Evolutionary conservation across 208 protist genomes (phyloP).

Genomic region (Leishmania tropica): DNA sequence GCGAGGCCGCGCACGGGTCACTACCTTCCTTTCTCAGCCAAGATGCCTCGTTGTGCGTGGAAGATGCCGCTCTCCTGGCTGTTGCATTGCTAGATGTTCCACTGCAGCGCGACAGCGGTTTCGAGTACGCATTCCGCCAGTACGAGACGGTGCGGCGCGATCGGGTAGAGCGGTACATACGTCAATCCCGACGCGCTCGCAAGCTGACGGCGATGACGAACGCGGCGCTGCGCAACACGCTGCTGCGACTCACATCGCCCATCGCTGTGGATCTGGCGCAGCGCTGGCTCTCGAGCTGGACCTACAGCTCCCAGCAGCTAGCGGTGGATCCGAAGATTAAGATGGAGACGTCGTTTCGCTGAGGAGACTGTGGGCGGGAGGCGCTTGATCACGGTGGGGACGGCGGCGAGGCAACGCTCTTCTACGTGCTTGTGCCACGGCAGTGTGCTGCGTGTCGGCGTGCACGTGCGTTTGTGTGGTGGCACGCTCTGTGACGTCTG

Average conservation of each 20-base stretch:
- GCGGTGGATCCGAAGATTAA: conserved; percentile 87
- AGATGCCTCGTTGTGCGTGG: conserved; percentile 87
- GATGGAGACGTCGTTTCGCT: conserved; percentile 81
- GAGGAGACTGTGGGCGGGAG: not conserved
- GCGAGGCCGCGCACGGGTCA: conserved; percentile 85
- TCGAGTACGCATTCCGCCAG: conserved; percentile 85
- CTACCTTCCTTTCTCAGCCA: conserved; percentile 85
- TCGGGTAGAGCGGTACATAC: conserved; percentile 88
- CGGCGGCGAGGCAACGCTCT: not conserved
- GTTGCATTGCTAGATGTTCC: conserved; percentile 83
- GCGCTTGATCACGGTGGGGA: not conserved
- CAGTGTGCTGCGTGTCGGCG: not conserved
- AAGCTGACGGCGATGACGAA: conserved; percentile 57
- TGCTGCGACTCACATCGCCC: conserved; percentile 51
- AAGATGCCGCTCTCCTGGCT: conserved; percentile 87
- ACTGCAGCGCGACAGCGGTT: conserved; percentile 72
- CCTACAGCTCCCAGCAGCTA: conserved; percentile 83
- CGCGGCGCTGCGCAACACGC: conserved; percentile 49
- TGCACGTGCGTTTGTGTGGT: not conserved
- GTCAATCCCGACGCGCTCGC: conserved; percentile 80
- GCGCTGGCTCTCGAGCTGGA: conserved; percentile 83
- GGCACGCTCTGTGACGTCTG: not conserved
- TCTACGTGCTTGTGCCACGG: not conserved
- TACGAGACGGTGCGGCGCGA: conserved; percentile 85
- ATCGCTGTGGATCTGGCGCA: conserved; percentile 54